Evolutionary conservation across 164 flowering plant species (phyloP).

Genomic region (Amborella trichopoda): DNA sequence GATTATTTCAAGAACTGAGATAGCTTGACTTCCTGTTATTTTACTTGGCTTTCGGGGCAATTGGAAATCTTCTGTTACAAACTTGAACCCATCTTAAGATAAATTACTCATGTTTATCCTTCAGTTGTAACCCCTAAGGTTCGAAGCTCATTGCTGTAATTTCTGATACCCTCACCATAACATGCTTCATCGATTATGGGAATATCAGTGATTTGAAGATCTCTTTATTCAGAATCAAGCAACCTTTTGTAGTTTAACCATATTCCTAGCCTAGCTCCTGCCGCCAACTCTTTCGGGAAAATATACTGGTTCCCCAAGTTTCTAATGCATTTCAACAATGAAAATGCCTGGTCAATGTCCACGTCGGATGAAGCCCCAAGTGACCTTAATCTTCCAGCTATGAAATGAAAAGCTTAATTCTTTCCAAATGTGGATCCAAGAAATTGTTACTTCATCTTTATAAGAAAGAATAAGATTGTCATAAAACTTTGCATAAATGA

Average conservation of each 20-base stretch:
- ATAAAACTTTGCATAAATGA: slow-evolving; percentile 37
- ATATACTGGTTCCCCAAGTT: slow-evolving; percentile 21
- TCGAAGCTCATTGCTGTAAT: slow-evolving; percentile 20
- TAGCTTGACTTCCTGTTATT: too few relatives aligned
- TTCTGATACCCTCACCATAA: slow-evolving; percentile 25
- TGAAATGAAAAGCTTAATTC: slow-evolving; percentile 40
- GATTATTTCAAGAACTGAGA: too few relatives aligned
- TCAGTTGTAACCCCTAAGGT: slow-evolving; percentile 35
- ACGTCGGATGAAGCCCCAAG: slow-evolving; percentile 26
- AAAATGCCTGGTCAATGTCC: slow-evolving; percentile 25
- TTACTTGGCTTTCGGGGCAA: too few relatives aligned
- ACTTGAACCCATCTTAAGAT: too few relatives aligned
- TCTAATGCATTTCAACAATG: slow-evolving; percentile 35
- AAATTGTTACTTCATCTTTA: slow-evolving; percentile 32
- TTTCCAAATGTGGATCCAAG: slow-evolving; percentile 46
- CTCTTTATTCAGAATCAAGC: slow-evolving; percentile 38
- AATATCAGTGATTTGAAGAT: slow-evolving; percentile 24
- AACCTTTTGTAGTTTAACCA: slow-evolving; percentile 51
- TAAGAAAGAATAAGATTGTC: slow-evolving; percentile 22
- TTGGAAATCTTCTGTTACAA: too few relatives aligned
- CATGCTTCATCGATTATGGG: slow-evolving; percentile 24
- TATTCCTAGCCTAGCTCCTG: slow-evolving; percentile 16
- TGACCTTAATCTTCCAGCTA: slow-evolving; percentile 42
- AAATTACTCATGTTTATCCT: slow-evolving; percentile 32
- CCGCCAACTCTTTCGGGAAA: slow-evolving; percentile 24